phyloP scores from a whole-genome alignment of 768 basidiomycete genomes.

The Naganishia friedmannii region DNA sequence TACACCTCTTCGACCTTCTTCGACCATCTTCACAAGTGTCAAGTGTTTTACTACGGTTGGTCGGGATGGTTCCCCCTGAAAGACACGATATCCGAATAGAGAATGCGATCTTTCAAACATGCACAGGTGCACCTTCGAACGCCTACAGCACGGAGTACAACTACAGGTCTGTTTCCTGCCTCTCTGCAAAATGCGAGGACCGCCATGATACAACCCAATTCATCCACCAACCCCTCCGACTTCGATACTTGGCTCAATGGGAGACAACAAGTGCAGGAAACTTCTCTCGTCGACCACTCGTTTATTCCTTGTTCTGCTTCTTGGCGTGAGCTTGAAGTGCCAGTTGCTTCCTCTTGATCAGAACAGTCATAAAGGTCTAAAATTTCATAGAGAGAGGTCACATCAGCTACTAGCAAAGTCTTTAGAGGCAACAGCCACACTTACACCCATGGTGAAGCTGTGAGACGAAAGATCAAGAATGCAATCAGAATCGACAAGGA shows the following conservation, averaged over 20 bases:
- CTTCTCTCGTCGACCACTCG: background rate
- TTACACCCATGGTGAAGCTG: constrained; percentile 67
- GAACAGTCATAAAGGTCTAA: constrained; percentile 33
- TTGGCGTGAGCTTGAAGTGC: constrained; percentile 49
- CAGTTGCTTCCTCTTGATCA: constrained; percentile 60
- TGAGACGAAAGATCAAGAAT: constrained; percentile 8
- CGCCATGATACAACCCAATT: background rate
- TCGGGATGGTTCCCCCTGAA: no score
- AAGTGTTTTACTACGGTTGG: no score
- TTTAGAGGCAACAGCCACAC: constrained; percentile 40
- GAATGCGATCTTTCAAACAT: background rate
- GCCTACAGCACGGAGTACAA: background rate
- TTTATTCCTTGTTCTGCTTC: constrained; percentile 26
- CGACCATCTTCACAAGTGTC: no score
- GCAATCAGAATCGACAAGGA: constrained; percentile 18
- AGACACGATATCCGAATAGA: no score
- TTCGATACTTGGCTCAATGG: background rate
- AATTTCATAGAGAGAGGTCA: background rate
- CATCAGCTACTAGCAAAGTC: background rate
- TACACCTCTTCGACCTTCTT: no score
- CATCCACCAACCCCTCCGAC: background rate
- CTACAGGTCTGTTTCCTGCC: background rate
- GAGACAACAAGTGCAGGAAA: background rate
- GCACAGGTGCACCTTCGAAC: background rate
- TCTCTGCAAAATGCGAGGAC: background rate